A percentile compares a stretch with the other conserved stretches of the same genome.
phyloP scores from a whole-genome alignment of 805 yeast genomes.

The Ogataea pilisensis region DNA sequence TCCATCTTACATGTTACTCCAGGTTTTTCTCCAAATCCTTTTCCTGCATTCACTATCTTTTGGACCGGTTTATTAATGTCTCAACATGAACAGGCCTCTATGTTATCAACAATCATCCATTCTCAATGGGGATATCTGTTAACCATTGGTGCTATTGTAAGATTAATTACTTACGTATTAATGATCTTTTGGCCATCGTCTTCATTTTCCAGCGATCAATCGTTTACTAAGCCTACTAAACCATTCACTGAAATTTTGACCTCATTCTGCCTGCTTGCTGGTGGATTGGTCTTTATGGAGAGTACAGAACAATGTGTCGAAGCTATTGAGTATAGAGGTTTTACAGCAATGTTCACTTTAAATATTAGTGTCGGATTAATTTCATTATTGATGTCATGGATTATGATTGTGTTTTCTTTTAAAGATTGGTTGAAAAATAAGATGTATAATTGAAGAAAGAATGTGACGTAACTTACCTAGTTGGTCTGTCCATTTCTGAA shows the following conservation, averaged over 20 bases:
- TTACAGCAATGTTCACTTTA: constrained; percentile 85
- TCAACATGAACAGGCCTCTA: constrained; percentile 83
- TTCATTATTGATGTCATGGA: constrained; percentile 84
- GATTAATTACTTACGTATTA: constrained; percentile 60
- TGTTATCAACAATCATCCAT: constrained; percentile 74
- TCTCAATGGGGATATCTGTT: constrained; percentile 89
- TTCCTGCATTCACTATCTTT: constrained; percentile 88
- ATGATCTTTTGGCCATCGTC: constrained; percentile 42
- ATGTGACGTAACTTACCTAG: background rate
- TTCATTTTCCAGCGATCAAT: constrained; percentile 16
- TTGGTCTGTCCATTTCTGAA: too few species aligned
- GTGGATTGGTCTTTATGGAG: constrained; percentile 91
- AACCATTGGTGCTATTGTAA: constrained; percentile 75
- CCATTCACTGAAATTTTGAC: constrained; percentile 86
- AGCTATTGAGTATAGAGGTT: constrained; percentile 77
- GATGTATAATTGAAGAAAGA: constrained; percentile 6
- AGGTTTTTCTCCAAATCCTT: constrained; percentile 88
- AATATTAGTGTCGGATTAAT: constrained; percentile 79
- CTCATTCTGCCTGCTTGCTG: constrained; percentile 75
- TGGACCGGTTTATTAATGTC: constrained; percentile 98
- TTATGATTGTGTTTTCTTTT: constrained; percentile 63
- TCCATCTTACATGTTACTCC: constrained; percentile 42
- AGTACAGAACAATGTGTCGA: constrained; percentile 82
- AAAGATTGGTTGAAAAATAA: constrained; percentile 44
- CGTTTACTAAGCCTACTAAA: constrained; percentile 44